Conservation (phyloP, 1,139 yeast genomes). For the Saccharomyces hybrid region DNA sequence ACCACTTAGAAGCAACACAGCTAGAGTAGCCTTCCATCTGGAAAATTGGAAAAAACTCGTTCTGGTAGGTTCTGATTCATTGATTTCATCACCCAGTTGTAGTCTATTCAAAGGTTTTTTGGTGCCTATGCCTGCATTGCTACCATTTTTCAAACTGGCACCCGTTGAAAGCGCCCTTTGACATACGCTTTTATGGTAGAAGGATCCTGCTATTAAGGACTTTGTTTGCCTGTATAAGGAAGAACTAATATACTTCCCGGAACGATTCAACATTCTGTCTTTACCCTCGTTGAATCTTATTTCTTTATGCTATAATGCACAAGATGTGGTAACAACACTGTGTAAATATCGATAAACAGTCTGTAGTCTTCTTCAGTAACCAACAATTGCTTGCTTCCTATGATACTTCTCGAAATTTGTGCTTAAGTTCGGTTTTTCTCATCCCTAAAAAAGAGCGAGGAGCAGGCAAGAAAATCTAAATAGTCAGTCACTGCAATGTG, state of each 20-base stretch:
- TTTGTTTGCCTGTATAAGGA: neutral
- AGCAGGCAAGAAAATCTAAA: neutral
- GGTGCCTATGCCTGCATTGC: neutral
- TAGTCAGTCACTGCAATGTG: too few relatives aligned
- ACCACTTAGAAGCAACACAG: conserved; percentile 3
- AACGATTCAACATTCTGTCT: neutral
- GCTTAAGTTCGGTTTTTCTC: neutral
- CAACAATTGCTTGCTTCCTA: neutral
- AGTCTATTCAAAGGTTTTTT: neutral
- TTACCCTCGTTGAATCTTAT: neutral
- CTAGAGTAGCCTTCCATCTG: conserved; percentile 9
- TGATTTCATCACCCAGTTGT: neutral
- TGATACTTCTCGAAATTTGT: neutral
- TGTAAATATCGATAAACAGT: too few relatives aligned
- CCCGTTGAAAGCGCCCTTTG: neutral
- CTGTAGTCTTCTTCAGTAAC: neutral
- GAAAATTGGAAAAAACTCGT: neutral
- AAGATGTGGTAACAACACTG: too few relatives aligned
- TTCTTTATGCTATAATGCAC: too few relatives aligned
- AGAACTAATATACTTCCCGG: neutral
- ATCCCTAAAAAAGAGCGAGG: neutral
- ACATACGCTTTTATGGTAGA: neutral
- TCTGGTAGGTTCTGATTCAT: neutral
- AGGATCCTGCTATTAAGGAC: neutral
- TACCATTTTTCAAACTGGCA: neutral